Percentiles rank a stretch among this genome's conserved stretches.
Conservation (phyloP, 2,329 filamentous ascomycete genomes). For the Aulographum hederae region DNA sequence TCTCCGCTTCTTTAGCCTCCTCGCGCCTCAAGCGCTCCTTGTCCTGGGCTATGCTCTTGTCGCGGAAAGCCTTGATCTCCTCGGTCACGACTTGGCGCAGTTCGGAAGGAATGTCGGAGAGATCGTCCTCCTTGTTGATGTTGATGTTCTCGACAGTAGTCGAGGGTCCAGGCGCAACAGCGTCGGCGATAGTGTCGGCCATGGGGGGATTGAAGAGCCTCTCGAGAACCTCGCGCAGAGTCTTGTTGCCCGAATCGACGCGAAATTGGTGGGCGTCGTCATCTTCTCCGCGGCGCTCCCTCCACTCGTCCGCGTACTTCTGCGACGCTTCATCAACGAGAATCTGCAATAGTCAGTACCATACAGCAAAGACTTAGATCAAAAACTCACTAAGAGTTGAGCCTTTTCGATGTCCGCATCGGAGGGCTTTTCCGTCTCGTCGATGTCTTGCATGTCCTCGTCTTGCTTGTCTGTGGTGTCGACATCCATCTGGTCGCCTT, state of each 20-base stretch:
- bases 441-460: no score
- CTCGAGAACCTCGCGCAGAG: constrained; percentile 48
- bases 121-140: constrained; percentile 70
- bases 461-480: constrained; percentile 9
- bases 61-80: constrained; percentile 87
- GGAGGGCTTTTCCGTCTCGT: neutral
- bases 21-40: constrained; percentile 73
- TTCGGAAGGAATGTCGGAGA: constrained; percentile 87
- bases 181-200: constrained; percentile 35
- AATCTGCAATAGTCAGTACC: constrained; percentile 18
- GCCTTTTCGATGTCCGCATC: constrained; percentile 43
- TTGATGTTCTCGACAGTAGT: constrained; percentile 81
- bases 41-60: constrained; percentile 75
- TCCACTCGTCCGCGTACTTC: constrained; percentile 73
- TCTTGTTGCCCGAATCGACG: constrained; percentile 48
- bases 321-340: constrained; percentile 67
- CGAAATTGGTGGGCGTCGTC: constrained; percentile 45
- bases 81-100: constrained; percentile 89
- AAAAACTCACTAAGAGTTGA: constrained; percentile 40
- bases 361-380: constrained; percentile 1
- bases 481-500: no score
- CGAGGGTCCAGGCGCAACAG: constrained; percentile 26
- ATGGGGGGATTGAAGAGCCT: constrained; percentile 61
- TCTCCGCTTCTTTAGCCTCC: constrained; percentile 86
- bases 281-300: constrained; percentile 45